Base-by-base conservation (phyloP, 768 basidiomycete genomes). In the Fistulinella prunicolor region DNA sequence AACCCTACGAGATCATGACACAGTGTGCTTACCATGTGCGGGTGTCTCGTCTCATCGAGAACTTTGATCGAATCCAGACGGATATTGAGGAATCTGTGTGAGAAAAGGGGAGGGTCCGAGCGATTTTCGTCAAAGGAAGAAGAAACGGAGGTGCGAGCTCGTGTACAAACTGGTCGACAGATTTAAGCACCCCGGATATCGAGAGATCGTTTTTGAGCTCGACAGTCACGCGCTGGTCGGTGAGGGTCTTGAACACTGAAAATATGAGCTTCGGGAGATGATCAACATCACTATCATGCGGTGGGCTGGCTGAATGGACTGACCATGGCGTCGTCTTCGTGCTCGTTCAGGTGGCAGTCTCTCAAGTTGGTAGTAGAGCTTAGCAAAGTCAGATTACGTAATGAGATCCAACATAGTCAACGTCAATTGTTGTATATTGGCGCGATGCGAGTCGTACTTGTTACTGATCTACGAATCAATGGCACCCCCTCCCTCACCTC, bases 191-290 rank as follows among this genome's bases (percentile, higher is more conserved):
- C 1, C 95, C 95, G 9, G 89, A 92, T 68, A 99, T 96, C 17
- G 89, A 93, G 45, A 98, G 83, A 70, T 98, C 96, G 72, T 99
- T 99, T 75, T 99, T 99, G 62, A 99, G 83, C 68, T 97, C 94
- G 55, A 96, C 94, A 5, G 90, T 93, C 60, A 98, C 94, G 62
- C 86, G 83, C 64, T 98, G 95, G 71, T 97, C 94, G 9, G 94
- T 97, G 26, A 99, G 82, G 9, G 96, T 98, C 73, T 98, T 98
- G 85, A 99, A 98, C 22, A 98, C 94, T 38, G 94, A 97, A 74
- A 91, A 93, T 56, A 92, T 94, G 59, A 95, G 85, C 93, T 67
- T 57, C 23, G 23, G 35, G 34, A 14, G 22, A 50, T 64, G 59
- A 55, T 47, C 28, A 9, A 43, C 29, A n/a, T n/a, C n/a, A n/a